Evolutionary conservation across 2,329 filamentous ascomycete species (phyloP), one percentile per base, ranked within the genome.

Genomic region (Pseudovirgaria hyperparasitica): DNA sequence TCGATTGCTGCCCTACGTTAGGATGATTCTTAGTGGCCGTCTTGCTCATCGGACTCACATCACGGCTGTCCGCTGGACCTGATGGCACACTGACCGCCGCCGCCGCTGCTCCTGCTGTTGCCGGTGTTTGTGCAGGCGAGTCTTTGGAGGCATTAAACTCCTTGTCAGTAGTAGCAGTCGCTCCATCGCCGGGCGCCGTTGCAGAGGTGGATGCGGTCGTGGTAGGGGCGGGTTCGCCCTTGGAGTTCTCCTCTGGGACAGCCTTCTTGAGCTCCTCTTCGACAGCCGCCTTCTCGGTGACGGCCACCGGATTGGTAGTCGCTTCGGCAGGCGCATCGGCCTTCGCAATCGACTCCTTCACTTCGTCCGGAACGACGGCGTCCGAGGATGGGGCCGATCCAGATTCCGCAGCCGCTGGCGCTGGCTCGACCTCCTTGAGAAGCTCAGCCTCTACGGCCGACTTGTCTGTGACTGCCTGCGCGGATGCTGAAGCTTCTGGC

Each of bases 261-360:
- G 79, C 70, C 37, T 71, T 65, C 25, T 85, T 60, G 6, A 92
- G 63, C 57, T 92, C 78, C 15, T 70, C 54, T 59, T 92, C 82
- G 5, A 85, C 65, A 7, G 62, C 65, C 50, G 70, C 72, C 69
- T 90, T 90, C 41, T 86, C 80, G 35, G 68, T 58, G 5, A 90
- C 79, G 11, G 75, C 78, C 29, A 65, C 64, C 2, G 71, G 60
- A 52, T 74, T 77, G 29, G 69, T 67, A 19, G 78, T 70, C 18
- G 82, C 82, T 55, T 90, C 82, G 6, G 81, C 76, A 34, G 60
- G 63, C 42, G 65, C 52, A 29, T 71, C 67, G 13, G 78, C 67
- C 28, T 58, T 32, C 11, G 47, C 42, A 5, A 64, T 46, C 2
- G 61, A 64, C 17, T 60, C 48, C 39, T 52, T 55, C 25, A 65